Evolutionary conservation across 2,329 filamentous ascomycete species (phyloP).

Genomic region (Dactylellina drechsleri): DNA sequence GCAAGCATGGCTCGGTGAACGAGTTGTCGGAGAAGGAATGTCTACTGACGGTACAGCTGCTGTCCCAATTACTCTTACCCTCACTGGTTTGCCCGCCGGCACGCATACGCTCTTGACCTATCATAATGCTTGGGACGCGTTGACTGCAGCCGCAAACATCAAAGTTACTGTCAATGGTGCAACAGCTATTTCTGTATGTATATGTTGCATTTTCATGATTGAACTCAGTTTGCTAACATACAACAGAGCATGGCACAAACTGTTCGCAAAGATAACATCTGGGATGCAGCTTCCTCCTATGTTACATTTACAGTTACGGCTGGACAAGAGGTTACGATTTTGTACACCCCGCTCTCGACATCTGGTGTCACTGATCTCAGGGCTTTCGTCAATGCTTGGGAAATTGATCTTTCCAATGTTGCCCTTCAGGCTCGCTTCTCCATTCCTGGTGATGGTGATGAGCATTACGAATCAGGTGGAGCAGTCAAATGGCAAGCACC

Average conservation of each 20-base stretch:
- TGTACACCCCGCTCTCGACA: slow-evolving; percentile 54
- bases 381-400: slow-evolving; percentile 60
- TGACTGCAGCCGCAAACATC: slow-evolving; percentile 56
- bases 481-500: slow-evolving; percentile 58
- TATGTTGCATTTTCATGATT: background rate
- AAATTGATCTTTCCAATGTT: slow-evolving; percentile 58
- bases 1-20: slow-evolving; percentile 59
- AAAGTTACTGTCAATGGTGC: slow-evolving; percentile 58
- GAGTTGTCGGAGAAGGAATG: slow-evolving; percentile 59
- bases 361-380: slow-evolving; percentile 52
- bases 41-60: slow-evolving; percentile 57
- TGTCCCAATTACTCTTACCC: slow-evolving; percentile 57
- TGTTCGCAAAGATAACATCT: slow-evolving; percentile 60
- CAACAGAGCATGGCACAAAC: slow-evolving; percentile 56
- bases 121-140: slow-evolving; percentile 60
- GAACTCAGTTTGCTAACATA: background rate
- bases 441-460: slow-evolving; percentile 59
- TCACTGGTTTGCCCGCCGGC: slow-evolving; percentile 59
- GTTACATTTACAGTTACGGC: slow-evolving; percentile 57
- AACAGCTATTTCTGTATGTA: slow-evolving; percentile 22
- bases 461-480: slow-evolving; percentile 57
- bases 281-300: slow-evolving; percentile 59
- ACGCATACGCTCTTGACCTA: slow-evolving; percentile 59
- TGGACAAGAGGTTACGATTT: slow-evolving; percentile 58
- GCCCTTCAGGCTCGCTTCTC: slow-evolving; percentile 59